A percentile compares a stretch with the other conserved stretches of the same genome.
These are phyloP conservation scores for Ceraceosorus guamensis DNA, from an alignment of 1,284 basidiomycete genomes.

Conservation along the genomic window DNA sequence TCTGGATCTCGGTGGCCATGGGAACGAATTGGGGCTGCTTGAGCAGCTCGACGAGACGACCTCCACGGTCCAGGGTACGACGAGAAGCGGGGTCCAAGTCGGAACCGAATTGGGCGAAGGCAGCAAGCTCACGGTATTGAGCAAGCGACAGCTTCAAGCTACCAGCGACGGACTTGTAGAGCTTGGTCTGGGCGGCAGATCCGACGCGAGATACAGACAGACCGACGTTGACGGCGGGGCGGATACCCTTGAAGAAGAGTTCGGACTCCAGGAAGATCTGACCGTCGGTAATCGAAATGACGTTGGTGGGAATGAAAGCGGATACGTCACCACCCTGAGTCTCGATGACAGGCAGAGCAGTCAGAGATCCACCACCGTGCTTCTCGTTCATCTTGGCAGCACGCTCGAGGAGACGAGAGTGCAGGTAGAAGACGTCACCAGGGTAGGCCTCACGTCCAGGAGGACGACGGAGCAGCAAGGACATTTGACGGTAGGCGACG, in stretches of 20 bases:
- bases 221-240: conserved; percentile 99
- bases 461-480: conserved; percentile 95
- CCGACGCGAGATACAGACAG: conserved; percentile 99
- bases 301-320: conserved; percentile 57
- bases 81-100: conserved; percentile 97
- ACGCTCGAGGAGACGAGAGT: conserved; percentile 98
- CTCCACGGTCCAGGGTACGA: conserved; percentile 79
- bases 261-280: conserved; percentile 48
- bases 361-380: conserved; percentile 94
- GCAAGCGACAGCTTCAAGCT: conserved; percentile 99
- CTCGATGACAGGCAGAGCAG: conserved; percentile 98
- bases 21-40: conserved; percentile 89
- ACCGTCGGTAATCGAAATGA: conserved; percentile 48
- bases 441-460: conserved; percentile 99
- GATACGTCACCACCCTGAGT: conserved; percentile 99
- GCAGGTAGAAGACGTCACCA: conserved; percentile 99
- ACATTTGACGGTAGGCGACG: conserved; percentile 99
- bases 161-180: conserved; percentile 87
- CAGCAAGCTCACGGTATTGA: conserved; percentile 99
- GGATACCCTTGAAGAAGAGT: conserved; percentile 98
- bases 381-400: conserved; percentile 99
- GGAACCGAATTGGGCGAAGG: conserved; percentile 80
- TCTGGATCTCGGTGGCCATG: conserved; percentile 80
- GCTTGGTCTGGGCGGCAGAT: conserved; percentile 89
- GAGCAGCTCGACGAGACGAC: conserved; percentile 94